Evolutionary conservation across 1,284 basidiomycete genomes (phyloP).

Genomic region (Tilletia indica): DNA sequence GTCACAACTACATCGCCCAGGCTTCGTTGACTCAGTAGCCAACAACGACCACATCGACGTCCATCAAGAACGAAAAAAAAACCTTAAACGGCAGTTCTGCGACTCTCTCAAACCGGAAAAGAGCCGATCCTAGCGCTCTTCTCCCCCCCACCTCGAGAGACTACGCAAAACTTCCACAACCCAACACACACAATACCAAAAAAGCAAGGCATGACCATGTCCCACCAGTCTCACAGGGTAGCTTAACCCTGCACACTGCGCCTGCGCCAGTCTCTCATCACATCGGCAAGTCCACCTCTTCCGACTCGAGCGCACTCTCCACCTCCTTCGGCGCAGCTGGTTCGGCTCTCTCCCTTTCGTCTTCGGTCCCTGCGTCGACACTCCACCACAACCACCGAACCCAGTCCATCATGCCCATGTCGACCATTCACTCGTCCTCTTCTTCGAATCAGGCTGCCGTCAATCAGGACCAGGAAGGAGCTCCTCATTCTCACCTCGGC

Average conservation of each 20-base stretch:
- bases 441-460: too few species aligned
- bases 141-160: background rate
- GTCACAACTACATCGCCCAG: too few species aligned
- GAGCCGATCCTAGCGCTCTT: background rate
- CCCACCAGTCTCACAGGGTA: background rate
- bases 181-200: background rate
- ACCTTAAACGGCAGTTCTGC: background rate
- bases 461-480: background rate
- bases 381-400: background rate
- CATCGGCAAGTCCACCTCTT: background rate
- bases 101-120: background rate
- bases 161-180: background rate
- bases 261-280: constrained; percentile 11
- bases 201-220: constrained; percentile 5
- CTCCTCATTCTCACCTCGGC: constrained; percentile 6
- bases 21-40: too few species aligned
- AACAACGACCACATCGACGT: too few species aligned
- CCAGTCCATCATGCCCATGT: background rate
- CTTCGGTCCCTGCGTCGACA: constrained; percentile 1
- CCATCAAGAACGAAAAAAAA: too few species aligned
- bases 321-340: constrained; percentile 52
- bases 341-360: constrained; percentile 12
- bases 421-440: background rate
- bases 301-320: constrained; percentile 26
- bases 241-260: background rate